Evolutionary conservation across 2,329 filamentous ascomycete species (phyloP).

Genomic region (Ceratocystiopsis sp.): DNA sequence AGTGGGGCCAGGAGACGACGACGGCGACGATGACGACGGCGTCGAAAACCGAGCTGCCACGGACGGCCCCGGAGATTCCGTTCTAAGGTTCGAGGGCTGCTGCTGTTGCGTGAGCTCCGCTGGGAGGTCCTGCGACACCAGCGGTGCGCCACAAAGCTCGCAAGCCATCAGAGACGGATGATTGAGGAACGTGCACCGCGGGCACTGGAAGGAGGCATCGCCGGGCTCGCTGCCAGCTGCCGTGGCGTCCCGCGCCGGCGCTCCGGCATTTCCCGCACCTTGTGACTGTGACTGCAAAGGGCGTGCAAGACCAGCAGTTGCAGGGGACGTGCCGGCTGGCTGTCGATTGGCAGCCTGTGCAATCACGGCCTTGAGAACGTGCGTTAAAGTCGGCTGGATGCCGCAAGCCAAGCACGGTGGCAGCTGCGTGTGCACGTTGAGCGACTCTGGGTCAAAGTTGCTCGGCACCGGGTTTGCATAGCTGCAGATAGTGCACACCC

Average conservation of each 20-base stretch:
- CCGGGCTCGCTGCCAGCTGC: slow-evolving; percentile 5
- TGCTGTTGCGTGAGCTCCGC: slow-evolving; percentile 23
- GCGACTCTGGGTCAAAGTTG: slow-evolving; percentile 77
- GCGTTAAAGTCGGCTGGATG: slow-evolving; percentile 72
- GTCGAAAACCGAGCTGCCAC: slow-evolving; percentile 23
- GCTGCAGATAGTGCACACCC: slow-evolving; percentile 92
- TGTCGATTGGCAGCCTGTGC: slow-evolving; percentile 21
- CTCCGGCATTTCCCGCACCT: neutral
- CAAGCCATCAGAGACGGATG: slow-evolving; percentile 73
- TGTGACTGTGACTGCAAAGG: slow-evolving; percentile 8
- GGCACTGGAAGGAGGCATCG: slow-evolving; percentile 44
- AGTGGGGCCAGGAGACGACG: slow-evolving; percentile 25
- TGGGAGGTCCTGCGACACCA: slow-evolving; percentile 37
- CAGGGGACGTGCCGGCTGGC: neutral
- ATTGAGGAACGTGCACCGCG: slow-evolving; percentile 85
- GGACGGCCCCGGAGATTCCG: slow-evolving; percentile 64
- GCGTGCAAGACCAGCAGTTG: too few relatives aligned
- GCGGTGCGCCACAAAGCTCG: slow-evolving; percentile 75
- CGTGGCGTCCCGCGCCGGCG: neutral
- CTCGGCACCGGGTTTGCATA: slow-evolving; percentile 86
- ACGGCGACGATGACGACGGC: slow-evolving; percentile 11
- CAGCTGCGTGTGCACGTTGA: slow-evolving; percentile 61
- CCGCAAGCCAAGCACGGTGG: slow-evolving; percentile 85
- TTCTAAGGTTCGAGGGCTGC: slow-evolving; percentile 21
- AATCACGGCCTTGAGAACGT: slow-evolving; percentile 76